Conservation (phyloP, 2,329 filamentous ascomycete genomes). For the Pestalotiopsis sp. region DNA sequence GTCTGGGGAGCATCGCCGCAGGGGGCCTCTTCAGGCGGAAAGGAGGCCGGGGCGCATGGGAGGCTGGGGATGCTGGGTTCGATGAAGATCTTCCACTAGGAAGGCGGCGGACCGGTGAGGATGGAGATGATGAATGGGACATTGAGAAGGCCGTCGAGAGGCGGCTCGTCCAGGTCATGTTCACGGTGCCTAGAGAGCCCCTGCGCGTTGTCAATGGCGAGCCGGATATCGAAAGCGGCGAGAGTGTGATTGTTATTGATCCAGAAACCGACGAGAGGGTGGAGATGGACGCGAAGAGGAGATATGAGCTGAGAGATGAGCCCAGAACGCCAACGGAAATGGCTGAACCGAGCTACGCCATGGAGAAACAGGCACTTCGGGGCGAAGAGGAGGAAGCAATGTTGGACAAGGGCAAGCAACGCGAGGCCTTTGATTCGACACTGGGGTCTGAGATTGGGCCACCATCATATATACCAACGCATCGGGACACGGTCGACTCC, state of each 20-base stretch:
- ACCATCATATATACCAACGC: slow-evolving; percentile 4
- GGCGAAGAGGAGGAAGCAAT: neutral
- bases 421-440: slow-evolving; percentile 12
- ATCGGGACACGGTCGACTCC: slow-evolving; percentile 12
- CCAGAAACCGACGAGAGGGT: slow-evolving; percentile 31
- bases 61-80: slow-evolving; percentile 33
- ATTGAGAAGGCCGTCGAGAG: slow-evolving; percentile 74
- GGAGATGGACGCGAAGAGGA: slow-evolving; percentile 4
- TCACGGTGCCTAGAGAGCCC: slow-evolving; percentile 86
- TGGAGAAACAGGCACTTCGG: neutral
- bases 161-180: slow-evolving; percentile 81
- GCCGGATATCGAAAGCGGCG: slow-evolving; percentile 46
- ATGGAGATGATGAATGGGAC: slow-evolving; percentile 73
- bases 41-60: slow-evolving; percentile 60
- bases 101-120: slow-evolving; percentile 43
- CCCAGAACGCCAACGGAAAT: neutral
- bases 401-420: slow-evolving; percentile 17
- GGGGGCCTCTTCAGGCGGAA: slow-evolving; percentile 53
- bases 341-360: neutral
- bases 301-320: slow-evolving; percentile 6
- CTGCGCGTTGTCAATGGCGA: slow-evolving; percentile 89
- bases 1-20: slow-evolving; percentile 46
- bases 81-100: slow-evolving; percentile 1
- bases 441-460: slow-evolving; percentile 25
- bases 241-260: slow-evolving; percentile 46